These are phyloP conservation scores for Fusarium sp. DNA, from an alignment of 2,329 filamentous ascomycete genomes.

Conservation along the genomic window DNA sequence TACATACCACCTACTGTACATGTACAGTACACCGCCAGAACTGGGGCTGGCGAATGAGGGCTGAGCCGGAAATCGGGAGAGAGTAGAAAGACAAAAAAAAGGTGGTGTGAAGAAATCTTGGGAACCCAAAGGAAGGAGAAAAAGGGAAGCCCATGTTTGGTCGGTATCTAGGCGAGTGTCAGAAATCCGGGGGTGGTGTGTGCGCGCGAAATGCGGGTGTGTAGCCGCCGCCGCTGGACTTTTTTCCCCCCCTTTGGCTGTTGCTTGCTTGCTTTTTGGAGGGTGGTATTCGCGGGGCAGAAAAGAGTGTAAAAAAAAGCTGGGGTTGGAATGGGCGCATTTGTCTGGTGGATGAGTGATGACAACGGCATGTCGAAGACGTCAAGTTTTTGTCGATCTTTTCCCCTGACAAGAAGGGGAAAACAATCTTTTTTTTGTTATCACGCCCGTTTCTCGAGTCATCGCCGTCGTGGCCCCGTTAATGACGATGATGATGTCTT, in stretches of 20 bases:
- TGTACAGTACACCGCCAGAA: constrained; percentile 38
- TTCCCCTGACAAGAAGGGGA: background rate
- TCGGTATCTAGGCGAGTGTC: constrained; percentile 9
- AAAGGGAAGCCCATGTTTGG: background rate
- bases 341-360: constrained; percentile 31
- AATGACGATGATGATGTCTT: constrained; percentile 29
- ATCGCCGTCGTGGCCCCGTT: background rate
- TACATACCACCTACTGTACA: constrained; percentile 5
- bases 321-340: constrained; percentile 28
- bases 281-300: constrained; percentile 34
- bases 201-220: constrained; percentile 27
- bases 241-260: constrained; percentile 1
- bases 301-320: constrained; percentile 13
- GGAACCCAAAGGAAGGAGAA: constrained; percentile 31
- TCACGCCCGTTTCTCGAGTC: constrained; percentile 14
- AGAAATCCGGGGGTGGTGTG: constrained; percentile 37
- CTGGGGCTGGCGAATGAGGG: constrained; percentile 28
- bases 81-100: constrained; percentile 3
- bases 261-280: constrained; percentile 17
- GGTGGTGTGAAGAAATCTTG: constrained; percentile 33
- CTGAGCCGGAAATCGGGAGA: constrained; percentile 26
- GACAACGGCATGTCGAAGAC: constrained; percentile 21
- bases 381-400: constrained; percentile 30
- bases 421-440: background rate
- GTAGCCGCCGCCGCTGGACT: constrained; percentile 2